Percentiles rank a stretch among this genome's conserved stretches.
Evolutionary conservation across 2,329 filamentous ascomycete species (phyloP).

Genomic region (Aspergillus sp.): DNA sequence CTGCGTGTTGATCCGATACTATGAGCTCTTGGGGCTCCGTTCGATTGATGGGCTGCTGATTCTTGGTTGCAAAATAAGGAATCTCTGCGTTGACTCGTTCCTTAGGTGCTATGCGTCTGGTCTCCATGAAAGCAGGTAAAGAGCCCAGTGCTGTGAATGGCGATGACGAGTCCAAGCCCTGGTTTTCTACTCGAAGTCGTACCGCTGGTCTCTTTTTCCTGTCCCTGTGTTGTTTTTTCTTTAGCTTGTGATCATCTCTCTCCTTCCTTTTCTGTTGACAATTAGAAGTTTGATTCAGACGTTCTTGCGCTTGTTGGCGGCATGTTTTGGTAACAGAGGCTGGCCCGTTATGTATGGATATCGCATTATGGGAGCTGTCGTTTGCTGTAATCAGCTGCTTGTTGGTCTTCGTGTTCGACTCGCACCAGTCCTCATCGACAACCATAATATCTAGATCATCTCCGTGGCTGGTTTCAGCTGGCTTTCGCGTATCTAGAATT

Average conservation of each 20-base stretch:
- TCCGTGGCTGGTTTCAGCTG: too few species aligned
- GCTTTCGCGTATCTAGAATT: background rate
- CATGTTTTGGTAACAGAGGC: too few species aligned
- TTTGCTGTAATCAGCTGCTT: too few species aligned
- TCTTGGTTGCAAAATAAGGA: constrained; percentile 16
- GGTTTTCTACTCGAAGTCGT: constrained; percentile 6
- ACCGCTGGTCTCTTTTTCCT: background rate
- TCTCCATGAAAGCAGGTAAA: constrained; percentile 47
- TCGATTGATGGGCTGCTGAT: background rate
- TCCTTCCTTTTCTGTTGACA: too few species aligned
- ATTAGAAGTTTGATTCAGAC: too few species aligned
- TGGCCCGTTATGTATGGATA: too few species aligned
- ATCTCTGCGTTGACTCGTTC: constrained; percentile 20
- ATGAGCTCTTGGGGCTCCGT: background rate
- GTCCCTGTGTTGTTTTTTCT: background rate
- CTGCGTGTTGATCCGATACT: background rate
- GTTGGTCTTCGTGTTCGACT: too few species aligned
- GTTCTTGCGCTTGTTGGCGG: too few species aligned
- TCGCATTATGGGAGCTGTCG: too few species aligned
- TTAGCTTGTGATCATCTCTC: background rate
- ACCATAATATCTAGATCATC: too few species aligned
- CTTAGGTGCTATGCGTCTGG: constrained; percentile 32
- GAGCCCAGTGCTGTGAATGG: constrained; percentile 33
- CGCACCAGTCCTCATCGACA: too few species aligned
- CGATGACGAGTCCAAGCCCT: background rate